Conservation (phyloP, 2,329 filamentous ascomycete genomes). For the Leptographium wingfieldii region DNA sequence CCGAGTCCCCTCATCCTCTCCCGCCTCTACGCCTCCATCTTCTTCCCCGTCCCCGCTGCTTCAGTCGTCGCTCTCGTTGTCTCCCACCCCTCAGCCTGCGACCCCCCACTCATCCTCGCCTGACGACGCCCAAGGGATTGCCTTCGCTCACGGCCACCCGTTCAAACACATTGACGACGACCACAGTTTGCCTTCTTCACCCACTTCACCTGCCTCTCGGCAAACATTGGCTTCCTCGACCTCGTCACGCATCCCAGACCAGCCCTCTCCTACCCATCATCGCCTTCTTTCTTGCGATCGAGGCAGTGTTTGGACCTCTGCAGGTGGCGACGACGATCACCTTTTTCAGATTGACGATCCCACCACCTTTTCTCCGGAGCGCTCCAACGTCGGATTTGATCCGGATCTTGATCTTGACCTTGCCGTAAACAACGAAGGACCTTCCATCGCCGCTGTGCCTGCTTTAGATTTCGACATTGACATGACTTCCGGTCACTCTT, state of each 20-base stretch:
- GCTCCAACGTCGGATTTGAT: slow-evolving; percentile 9
- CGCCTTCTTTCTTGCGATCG: not conserved
- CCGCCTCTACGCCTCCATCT: slow-evolving; percentile 7
- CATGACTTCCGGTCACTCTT: slow-evolving; percentile 47
- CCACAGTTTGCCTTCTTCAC: slow-evolving; percentile 15
- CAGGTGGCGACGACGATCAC: slow-evolving; percentile 14
- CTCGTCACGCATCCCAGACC: not conserved
- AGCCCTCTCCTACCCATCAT: slow-evolving; percentile 5
- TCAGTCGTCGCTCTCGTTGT: slow-evolving; percentile 22
- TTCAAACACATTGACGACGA: slow-evolving; percentile 21
- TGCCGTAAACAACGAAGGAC: slow-evolving; percentile 29
- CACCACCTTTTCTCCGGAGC: not conserved
- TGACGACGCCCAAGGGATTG: slow-evolving; percentile 9
- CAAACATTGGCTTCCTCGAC: not conserved
- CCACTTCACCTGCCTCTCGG: slow-evolving; percentile 7
- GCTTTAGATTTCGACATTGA: slow-evolving; percentile 25
- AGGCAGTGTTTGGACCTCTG: not conserved
- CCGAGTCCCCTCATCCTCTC: not conserved
- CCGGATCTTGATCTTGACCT: slow-evolving; percentile 15
- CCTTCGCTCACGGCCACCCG: slow-evolving; percentile 7
- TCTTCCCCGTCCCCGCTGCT: slow-evolving; percentile 19
- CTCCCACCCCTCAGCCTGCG: slow-evolving; percentile 30
- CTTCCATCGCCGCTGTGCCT: not conserved
- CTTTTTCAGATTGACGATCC: slow-evolving; percentile 34
- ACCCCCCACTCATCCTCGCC: slow-evolving; percentile 27